Evolutionary conservation across 2,329 filamentous ascomycete species (phyloP), one percentile per base, ranked within the genome.

Genomic region (Botrytis paeoniae): DNA sequence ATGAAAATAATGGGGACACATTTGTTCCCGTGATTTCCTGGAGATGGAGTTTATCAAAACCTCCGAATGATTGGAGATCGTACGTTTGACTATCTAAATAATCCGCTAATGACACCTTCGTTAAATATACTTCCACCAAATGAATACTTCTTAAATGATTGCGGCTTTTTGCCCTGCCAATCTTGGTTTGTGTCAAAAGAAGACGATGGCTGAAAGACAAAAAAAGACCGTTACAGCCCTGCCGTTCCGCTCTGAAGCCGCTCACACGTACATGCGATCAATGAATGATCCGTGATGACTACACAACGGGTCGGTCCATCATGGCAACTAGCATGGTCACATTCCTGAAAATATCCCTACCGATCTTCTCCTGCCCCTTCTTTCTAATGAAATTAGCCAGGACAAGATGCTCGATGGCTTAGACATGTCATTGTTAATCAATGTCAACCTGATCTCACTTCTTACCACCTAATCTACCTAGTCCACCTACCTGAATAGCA

Each of bases 1-100:
- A 3, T 39, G 25, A 39, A 51, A 59, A 68, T 60, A 68, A 68
- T 60, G n/a, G 70, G 70, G 70, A 48, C 70, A 20, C 29, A 60
- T 59, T 60, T 68, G 70, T 68, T 72, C 62, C 70, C 70, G 70
- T 72, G 70, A 68, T 68, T 39, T 63, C 25, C n/a, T 41, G 60
- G 39, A 43, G 61, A 64, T 68, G 25, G n/a, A 41, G 48, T n/a
- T 41, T 41, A 32, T 68, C 35, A 6, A 54, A 32, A 8, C 3
- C 25, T 41, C n/a, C 65, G 35, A 41, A 29, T 39, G 10, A 41
- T 39, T 32, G 65, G 29, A 29, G 35, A 41, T 16, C 29, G 20
- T 29, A 20, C n/a, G 20, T 22, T 29, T 29, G 64, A 14, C 64
- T 39, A 18, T 57, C 7, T 10, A 4, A 54, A n/a, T 22, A 22